These are phyloP conservation scores for Acer yangbiense DNA, from an alignment of 345 rosid genomes.

Conservation along the genomic window DNA sequence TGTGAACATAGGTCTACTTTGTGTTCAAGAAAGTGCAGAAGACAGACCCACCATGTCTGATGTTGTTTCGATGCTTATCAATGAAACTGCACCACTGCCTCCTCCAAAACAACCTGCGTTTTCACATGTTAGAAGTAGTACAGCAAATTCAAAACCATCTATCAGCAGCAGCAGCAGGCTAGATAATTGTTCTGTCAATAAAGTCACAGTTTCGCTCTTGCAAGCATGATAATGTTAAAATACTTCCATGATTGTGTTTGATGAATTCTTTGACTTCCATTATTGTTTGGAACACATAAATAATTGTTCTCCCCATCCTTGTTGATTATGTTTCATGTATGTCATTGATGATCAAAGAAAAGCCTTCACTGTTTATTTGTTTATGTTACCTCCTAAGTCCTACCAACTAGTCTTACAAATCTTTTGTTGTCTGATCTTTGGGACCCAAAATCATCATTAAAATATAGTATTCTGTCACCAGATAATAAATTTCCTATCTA, in stretches of 20 bases:
- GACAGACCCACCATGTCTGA: constrained; percentile 32
- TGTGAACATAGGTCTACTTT: constrained; percentile 30
- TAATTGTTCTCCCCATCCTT: not conserved
- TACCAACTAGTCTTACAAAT: too few relatives aligned
- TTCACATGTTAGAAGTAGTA: constrained; percentile 19
- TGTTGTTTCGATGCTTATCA: constrained; percentile 28
- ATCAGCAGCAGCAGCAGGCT: not conserved
- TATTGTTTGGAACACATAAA: not conserved
- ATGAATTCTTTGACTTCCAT: not conserved
- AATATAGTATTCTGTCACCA: too few relatives aligned
- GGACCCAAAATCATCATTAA: too few relatives aligned
- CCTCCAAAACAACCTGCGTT: constrained; percentile 38
- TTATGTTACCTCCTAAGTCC: too few relatives aligned
- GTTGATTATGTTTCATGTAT: not conserved
- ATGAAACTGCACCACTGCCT: constrained; percentile 24
- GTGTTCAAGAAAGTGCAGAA: constrained; percentile 33
- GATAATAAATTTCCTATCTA: not conserved
- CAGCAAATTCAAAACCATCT: not conserved
- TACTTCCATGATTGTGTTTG: not conserved
- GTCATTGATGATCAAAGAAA: too few relatives aligned
- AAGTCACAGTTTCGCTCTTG: constrained; percentile 12
- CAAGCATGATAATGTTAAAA: constrained; percentile 11
- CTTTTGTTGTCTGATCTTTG: too few relatives aligned
- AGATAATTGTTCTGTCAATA: not conserved
- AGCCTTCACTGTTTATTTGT: too few relatives aligned